Base-by-base conservation (phyloP, 495 filamentous ascomycete species). In the Evernia prunastri region DNA sequence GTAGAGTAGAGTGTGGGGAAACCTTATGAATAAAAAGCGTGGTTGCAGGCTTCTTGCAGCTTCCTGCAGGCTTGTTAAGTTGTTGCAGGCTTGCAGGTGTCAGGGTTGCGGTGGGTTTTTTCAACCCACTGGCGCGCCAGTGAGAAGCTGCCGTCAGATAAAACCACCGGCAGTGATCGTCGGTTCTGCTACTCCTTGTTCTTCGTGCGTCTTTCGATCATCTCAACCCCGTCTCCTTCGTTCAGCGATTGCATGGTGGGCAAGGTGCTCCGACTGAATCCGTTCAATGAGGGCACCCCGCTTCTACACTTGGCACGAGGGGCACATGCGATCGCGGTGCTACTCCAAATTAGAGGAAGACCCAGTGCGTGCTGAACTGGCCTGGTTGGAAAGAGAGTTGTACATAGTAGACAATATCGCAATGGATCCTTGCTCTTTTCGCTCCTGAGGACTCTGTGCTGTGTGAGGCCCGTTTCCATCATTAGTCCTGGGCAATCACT, bases 61-160 rank as follows among this genome's bases (percentile, higher is more conserved):
- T n/a, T n/a, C n/a, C n/a, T n/a, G n/a, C n/a, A n/a, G n/a, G n/a
- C n/a, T n/a, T n/a, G n/a, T n/a, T n/a, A n/a, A n/a, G n/a, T n/a
- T n/a, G n/a, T n/a, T n/a, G n/a, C n/a, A n/a, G n/a, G n/a, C n/a
- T 13, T 54, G 51, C 51, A 54, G 51, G 27, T 33, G 27, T 54
- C 17, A 1, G 13, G 12, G 2, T 33, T 35, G 18, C 51, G 33
- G 0, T 3, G 20, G 3, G 9, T 31, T 7, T 20, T 2, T 20
- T 10, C 27, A 33, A 54, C 6, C 27, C 27, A 54, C 51, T 54
- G 25, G 27, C 51, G 51, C 51, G 29, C 51, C 51, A 54, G 33
- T 54, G 15, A 54, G 6, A 33, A 53, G 25, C 49, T 31, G 27
- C 49, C 27, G 49, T 53, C 49, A 31, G 27, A 15, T 29, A 0